Evolutionary conservation across 2,329 filamentous ascomycete genomes (phyloP).

Genomic region (Penicillium nordicum): DNA sequence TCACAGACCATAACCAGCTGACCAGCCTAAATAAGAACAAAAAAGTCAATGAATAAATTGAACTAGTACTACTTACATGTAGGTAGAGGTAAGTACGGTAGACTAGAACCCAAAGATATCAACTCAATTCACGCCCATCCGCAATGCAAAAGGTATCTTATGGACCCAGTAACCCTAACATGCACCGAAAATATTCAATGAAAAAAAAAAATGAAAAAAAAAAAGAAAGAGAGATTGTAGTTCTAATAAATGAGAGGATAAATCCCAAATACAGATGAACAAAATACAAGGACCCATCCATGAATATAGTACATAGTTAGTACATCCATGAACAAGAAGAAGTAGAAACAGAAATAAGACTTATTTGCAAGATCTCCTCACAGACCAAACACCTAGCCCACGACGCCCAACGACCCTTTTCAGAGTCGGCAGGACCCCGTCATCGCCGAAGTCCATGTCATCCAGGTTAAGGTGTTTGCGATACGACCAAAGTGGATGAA

Average conservation of each 20-base stretch:
- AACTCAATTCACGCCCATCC: conserved; percentile 3
- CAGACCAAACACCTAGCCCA: conserved; percentile 50
- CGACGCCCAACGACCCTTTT: conserved; percentile 47
- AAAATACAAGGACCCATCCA: background rate
- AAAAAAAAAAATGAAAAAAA: conserved; percentile 10
- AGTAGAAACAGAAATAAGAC: background rate
- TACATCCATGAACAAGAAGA: background rate
- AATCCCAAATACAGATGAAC: background rate
- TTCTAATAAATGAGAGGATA: background rate
- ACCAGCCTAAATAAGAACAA: background rate
- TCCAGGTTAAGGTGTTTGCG: conserved; percentile 50
- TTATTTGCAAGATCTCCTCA: conserved; percentile 32
- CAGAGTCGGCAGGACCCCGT: conserved; percentile 47
- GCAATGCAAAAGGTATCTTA: conserved; percentile 7
- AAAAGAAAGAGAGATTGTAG: conserved; percentile 5
- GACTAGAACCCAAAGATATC: background rate
- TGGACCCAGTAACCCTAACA: background rate
- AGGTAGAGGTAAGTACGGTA: background rate
- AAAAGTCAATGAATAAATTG: background rate
- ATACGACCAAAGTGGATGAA: conserved; percentile 45
- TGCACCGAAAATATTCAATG: conserved; percentile 7
- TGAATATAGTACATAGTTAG: background rate
- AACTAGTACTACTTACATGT: background rate
- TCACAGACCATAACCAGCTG: background rate
- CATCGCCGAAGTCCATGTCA: conserved; percentile 50